phyloP scores from a whole-genome alignment of 768 basidiomycete species.

The Boletus rufocinnamomeus region DNA sequence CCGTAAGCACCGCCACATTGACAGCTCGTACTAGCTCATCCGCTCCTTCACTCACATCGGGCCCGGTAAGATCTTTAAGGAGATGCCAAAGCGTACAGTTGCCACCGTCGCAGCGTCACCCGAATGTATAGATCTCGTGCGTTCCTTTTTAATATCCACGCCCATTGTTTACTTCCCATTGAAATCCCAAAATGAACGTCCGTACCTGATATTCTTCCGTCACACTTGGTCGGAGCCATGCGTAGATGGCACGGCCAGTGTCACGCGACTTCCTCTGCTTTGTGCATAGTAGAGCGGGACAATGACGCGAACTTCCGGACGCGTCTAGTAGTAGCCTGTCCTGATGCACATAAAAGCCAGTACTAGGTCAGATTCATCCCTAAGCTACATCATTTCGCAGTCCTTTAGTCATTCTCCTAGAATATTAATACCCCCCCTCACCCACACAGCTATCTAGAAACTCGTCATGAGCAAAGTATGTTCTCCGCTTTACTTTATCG shows the following conservation, averaged over 20 bases:
- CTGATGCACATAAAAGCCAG: not conserved
- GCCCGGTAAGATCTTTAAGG: not conserved
- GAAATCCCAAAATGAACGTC: not conserved
- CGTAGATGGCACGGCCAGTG: too few species aligned
- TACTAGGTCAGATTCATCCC: not conserved
- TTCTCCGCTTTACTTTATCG: not conserved
- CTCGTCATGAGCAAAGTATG: constrained; percentile 9
- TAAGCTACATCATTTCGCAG: not conserved
- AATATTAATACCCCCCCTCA: not conserved
- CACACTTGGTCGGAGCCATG: not conserved
- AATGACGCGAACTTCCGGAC: not conserved
- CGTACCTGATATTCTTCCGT: not conserved
- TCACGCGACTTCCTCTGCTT: not conserved
- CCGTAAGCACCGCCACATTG: not conserved
- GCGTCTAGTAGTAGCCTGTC: not conserved
- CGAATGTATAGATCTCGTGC: not conserved
- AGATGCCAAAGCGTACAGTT: constrained; percentile 1
- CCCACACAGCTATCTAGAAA: not conserved
- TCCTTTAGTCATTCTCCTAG: not conserved
- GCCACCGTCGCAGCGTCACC: not conserved
- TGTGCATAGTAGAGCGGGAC: not conserved
- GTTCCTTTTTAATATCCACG: not conserved
- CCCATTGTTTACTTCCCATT: not conserved
- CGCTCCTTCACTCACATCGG: not conserved
- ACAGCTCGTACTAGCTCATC: not conserved